Percentiles rank a stretch among this genome's conserved stretches.
These are phyloP conservation scores for Colletotrichum orbiculare DNA, from an alignment of 2,329 filamentous ascomycete genomes.

Conservation along the genomic window DNA sequence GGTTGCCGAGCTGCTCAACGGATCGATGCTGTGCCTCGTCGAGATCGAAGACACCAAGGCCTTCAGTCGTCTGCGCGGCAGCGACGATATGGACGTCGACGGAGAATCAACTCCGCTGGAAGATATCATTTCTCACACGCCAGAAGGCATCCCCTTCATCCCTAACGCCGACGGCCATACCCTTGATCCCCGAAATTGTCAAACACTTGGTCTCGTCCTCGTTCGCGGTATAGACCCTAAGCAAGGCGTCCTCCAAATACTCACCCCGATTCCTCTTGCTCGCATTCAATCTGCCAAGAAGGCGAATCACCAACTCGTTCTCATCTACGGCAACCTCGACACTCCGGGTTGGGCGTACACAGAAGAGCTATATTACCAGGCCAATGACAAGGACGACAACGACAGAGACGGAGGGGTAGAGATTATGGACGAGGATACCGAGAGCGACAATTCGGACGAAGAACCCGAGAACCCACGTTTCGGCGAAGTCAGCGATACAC, in stretches of 20 bases:
- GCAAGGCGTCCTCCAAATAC: conserved; percentile 67
- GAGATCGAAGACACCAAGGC: conserved; percentile 66
- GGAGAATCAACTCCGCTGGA: conserved; percentile 22
- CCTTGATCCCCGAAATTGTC: conserved; percentile 69
- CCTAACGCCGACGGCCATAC: conserved; percentile 62
- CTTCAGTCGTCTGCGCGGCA: conserved; percentile 50
- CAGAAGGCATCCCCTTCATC: conserved; percentile 72
- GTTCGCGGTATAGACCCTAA: conserved; percentile 74
- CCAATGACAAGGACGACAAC: conserved; percentile 40
- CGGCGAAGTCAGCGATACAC: conserved; percentile 41
- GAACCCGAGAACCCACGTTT: conserved; percentile 43
- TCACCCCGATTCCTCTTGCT: conserved; percentile 67
- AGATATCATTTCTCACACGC: conserved; percentile 51
- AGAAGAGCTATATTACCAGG: conserved; percentile 65
- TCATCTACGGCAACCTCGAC: conserved; percentile 77
- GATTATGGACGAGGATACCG: conserved; percentile 48
- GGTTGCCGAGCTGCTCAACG: conserved; percentile 74
- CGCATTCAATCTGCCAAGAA: conserved; percentile 53
- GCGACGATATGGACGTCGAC: conserved; percentile 37
- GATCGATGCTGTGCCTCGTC: conserved; percentile 75
- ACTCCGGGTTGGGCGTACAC: conserved; percentile 76
- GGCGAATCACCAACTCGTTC: conserved; percentile 63
- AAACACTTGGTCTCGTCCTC: conserved; percentile 72
- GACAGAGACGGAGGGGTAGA: conserved; percentile 46
- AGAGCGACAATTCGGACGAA: conserved; percentile 45